Evolutionary conservation across 1,139 yeast species (phyloP), one percentile per base, ranked within the genome.

Genomic region (Hansenula sp.): DNA sequence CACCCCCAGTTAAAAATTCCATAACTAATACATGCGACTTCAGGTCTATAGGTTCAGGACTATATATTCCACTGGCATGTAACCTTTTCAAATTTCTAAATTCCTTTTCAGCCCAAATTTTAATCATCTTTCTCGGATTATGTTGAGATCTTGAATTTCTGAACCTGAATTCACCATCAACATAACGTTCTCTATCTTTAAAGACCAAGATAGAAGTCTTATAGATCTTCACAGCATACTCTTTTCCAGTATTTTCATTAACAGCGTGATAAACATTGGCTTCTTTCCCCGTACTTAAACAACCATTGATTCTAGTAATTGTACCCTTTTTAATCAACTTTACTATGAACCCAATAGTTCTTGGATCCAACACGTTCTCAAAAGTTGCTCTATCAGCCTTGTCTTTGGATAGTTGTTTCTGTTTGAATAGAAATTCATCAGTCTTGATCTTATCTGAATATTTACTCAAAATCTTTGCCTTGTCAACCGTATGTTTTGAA

Each of bases 101-200:
- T 65, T 94, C 99, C 60, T 94, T 94, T 62, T 94, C 99, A 0
- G 99, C 99, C 99, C 99, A 94, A 30, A 91, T 76, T 62, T 89
- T 88, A 48, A 94, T 96, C 98, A 94, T 93, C 61, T 91, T 91
- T 57, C 99, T 76, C 8, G 99, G 98, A 58, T 94, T 94, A 54
- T 90, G 89, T 58, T 89, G 91, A 54, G 89, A 88, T 39, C 84
- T 74, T 13, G 84, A 78, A 59, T 88, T 86, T 60, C 97, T 72
- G 66, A 94, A 94, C 48, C 99, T 72, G 62, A 79, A 93, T 65
- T 94, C 99, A 34, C 99, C 99, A 60, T 88, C 94, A 15, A 94
- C 98, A 58, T 94, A 94, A 56, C 97, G 69, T 59, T 94, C 98
- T 50, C 99, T 73, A 62, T 94, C 99, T 62, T 91, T 94, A 67